Evolutionary conservation across 1,139 yeast genomes (phyloP).

Genomic region (Sugiyamaella japonica): DNA sequence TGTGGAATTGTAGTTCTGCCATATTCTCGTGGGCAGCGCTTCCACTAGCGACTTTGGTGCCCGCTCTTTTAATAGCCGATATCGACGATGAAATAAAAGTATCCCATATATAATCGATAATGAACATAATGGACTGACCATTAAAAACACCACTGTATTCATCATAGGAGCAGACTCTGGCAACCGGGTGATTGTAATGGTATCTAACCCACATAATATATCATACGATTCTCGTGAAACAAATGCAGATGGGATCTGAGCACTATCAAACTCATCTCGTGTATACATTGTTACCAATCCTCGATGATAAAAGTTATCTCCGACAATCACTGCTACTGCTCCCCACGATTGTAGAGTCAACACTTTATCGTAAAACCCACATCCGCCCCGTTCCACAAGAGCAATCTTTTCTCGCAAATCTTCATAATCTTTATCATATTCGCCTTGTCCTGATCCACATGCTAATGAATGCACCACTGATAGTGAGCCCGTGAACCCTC

Average conservation of each 20-base stretch:
- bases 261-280: constrained; percentile 34
- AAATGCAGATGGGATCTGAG: constrained; percentile 43
- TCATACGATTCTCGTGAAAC: constrained; percentile 40
- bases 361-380: constrained; percentile 44
- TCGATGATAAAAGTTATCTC: constrained; percentile 40
- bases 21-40: constrained; percentile 41
- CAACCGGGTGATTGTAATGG: constrained; percentile 35
- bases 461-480: constrained; percentile 29
- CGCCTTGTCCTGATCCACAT: constrained; percentile 22
- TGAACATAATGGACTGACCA: constrained; percentile 45
- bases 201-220: constrained; percentile 31
- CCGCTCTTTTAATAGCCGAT: constrained; percentile 39
- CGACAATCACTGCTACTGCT: constrained; percentile 46
- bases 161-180: constrained; percentile 35
- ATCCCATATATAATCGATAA: constrained; percentile 43
- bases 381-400: constrained; percentile 43
- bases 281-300: constrained; percentile 43
- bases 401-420: constrained; percentile 38
- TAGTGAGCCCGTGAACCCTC: constrained; percentile 31
- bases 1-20: constrained; percentile 29
- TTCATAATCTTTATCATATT: constrained; percentile 22
- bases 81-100: constrained; percentile 41
- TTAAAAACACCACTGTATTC: constrained; percentile 42
- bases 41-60: constrained; percentile 43
- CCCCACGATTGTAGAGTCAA: constrained; percentile 42